phyloP scores from a whole-genome alignment of 345 rosid genomes.

The Gossypium herbaceum region DNA sequence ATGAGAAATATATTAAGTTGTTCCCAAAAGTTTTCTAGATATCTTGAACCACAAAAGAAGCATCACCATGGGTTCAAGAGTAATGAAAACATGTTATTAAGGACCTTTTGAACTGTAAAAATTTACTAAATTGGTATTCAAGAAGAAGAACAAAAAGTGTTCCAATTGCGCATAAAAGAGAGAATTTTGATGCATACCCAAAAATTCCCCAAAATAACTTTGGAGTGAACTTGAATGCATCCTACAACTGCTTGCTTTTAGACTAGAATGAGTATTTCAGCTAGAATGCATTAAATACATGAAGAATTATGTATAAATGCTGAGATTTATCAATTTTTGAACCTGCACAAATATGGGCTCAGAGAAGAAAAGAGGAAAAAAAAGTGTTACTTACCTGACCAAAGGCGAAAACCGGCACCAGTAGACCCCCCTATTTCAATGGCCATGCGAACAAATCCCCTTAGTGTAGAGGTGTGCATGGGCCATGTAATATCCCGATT shows the following conservation, averaged over 20 bases:
- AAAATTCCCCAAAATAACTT: slow-evolving; percentile 79
- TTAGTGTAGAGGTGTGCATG: slow-evolving; percentile 1
- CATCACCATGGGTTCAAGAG: not conserved
- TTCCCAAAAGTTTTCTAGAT: not conserved
- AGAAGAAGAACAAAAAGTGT: not conserved
- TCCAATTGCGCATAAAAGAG: not conserved
- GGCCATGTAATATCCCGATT: no score
- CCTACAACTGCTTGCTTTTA: not conserved
- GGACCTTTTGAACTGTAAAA: not conserved
- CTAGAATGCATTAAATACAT: not conserved
- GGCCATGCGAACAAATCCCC: slow-evolving; percentile 83
- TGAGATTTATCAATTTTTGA: not conserved
- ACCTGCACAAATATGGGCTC: not conserved
- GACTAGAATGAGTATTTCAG: not conserved
- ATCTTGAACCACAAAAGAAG: not conserved
- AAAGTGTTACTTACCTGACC: slow-evolving; percentile 58
- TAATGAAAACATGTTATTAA: not conserved
- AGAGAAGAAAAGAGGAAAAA: not conserved
- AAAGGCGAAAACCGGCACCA: slow-evolving; percentile 93
- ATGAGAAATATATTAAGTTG: not conserved
- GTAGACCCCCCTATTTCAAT: slow-evolving; percentile 67
- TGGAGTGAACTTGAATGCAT: slow-evolving; percentile 57
- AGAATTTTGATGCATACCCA: slow-evolving; percentile 43
- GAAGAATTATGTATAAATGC: not conserved
- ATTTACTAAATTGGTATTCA: not conserved